phyloP scores from a whole-genome alignment of 1,139 yeast genomes.

The Kodamaea ohmeri region DNA sequence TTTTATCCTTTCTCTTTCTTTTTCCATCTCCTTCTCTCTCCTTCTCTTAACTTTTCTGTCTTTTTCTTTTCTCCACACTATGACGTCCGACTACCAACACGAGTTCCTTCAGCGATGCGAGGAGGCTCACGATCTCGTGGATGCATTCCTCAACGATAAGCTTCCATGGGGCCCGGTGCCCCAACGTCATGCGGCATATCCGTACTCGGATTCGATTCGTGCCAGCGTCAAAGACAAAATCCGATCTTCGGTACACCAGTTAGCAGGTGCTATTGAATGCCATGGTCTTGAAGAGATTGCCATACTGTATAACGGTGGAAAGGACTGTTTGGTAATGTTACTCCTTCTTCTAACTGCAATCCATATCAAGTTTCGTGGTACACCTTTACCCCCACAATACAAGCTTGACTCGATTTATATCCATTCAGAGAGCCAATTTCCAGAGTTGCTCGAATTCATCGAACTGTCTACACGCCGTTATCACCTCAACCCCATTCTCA shows the following conservation, averaged over 20 bases:
- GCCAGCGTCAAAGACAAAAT: slow-evolving; percentile 32
- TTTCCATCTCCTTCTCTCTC: not conserved
- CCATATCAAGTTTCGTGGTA: slow-evolving; percentile 29
- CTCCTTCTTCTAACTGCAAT: slow-evolving; percentile 61
- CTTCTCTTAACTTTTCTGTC: not conserved
- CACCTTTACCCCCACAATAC: slow-evolving; percentile 28
- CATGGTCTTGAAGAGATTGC: slow-evolving; percentile 57
- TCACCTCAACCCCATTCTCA: slow-evolving; percentile 44
- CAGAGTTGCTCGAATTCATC: slow-evolving; percentile 53
- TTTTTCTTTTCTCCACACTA: slow-evolving; percentile 1
- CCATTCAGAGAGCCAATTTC: slow-evolving; percentile 65
- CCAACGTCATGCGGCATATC: slow-evolving; percentile 19
- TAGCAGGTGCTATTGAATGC: slow-evolving; percentile 30
- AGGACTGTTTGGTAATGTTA: slow-evolving; percentile 84
- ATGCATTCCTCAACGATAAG: slow-evolving; percentile 30
- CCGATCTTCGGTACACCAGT: slow-evolving; percentile 27
- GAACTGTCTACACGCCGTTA: slow-evolving; percentile 39
- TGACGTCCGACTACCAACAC: slow-evolving; percentile 11
- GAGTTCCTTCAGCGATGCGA: slow-evolving; percentile 26
- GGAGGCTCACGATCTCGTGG: slow-evolving; percentile 34
- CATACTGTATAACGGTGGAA: slow-evolving; percentile 85
- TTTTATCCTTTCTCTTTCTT: not conserved
- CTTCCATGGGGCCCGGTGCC: slow-evolving; percentile 30
- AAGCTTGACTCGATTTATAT: slow-evolving; percentile 63
- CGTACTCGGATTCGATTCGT: slow-evolving; percentile 24